These are phyloP conservation scores for Myxozyma neglecta DNA, from an alignment of 805 yeast genomes.

Conservation along the genomic window DNA sequence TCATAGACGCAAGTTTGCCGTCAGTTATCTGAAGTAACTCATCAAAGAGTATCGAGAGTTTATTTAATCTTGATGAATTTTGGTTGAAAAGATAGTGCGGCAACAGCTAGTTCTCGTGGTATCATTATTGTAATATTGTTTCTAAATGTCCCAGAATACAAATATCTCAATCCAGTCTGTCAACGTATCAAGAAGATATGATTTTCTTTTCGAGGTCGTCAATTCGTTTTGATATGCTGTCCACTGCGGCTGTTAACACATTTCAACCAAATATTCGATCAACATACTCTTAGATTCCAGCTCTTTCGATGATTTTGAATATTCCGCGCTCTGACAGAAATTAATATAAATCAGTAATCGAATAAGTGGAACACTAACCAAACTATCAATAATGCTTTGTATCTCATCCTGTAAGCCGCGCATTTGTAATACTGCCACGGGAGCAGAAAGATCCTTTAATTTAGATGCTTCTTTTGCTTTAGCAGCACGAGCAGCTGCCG, in stretches of 20 bases:
- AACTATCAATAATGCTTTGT: constrained; percentile 10
- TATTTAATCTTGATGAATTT: no score
- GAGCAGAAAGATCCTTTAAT: constrained; percentile 9
- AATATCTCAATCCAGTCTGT: no score
- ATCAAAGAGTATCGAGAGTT: no score
- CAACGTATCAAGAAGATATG: background rate
- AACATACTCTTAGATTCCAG: constrained; percentile 18
- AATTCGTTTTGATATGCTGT: constrained; percentile 13
- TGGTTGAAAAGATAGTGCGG: no score
- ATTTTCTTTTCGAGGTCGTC: constrained; percentile 19
- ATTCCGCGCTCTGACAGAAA: background rate
- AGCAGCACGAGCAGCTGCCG: constrained; percentile 16
- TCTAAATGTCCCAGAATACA: no score
- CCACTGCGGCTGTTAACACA: constrained; percentile 13
- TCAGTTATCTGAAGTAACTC: no score
- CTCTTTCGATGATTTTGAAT: constrained; percentile 13
- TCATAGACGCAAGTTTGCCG: no score
- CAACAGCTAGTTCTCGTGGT: no score
- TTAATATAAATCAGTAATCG: background rate
- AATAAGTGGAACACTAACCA: constrained; percentile 3
- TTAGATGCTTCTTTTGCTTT: constrained; percentile 15
- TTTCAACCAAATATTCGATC: background rate
- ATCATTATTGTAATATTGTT: no score
- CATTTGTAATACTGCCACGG: constrained; percentile 26
- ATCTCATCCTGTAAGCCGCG: constrained; percentile 19